A percentile compares a stretch with the other conserved stretches of the same genome.
Conservation (phyloP, 2,329 filamentous ascomycete genomes). For the Coniochaeta prunicola region DNA sequence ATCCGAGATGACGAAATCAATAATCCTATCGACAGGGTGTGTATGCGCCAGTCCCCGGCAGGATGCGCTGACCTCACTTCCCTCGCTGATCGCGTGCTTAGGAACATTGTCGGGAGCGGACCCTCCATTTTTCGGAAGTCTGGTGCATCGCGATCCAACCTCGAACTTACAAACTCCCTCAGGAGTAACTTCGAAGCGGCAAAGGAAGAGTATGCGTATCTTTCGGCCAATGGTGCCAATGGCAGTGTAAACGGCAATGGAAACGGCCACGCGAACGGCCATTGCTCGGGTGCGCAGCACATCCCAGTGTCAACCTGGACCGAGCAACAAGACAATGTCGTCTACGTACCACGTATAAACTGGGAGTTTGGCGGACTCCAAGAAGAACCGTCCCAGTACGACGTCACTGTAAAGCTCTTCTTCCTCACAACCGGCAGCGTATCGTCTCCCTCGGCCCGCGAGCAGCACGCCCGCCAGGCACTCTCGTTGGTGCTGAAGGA, state of each 20-base stretch:
- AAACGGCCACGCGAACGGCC: constrained; percentile 21
- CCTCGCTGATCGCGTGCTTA: constrained; percentile 23
- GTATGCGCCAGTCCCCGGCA: constrained; percentile 20
- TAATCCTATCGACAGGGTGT: constrained; percentile 63
- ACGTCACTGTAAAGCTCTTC: constrained; percentile 94
- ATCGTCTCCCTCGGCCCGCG: constrained; percentile 46
- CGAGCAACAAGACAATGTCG: constrained; percentile 45
- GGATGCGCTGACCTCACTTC: constrained; percentile 4
- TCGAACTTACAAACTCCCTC: constrained; percentile 84
- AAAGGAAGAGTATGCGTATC: constrained; percentile 51
- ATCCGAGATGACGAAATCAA: constrained; percentile 1
- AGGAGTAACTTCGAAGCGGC: constrained; percentile 74
- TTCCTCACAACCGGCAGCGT: constrained; percentile 66
- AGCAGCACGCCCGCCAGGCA: constrained; percentile 68
- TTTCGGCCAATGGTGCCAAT: constrained; percentile 7
- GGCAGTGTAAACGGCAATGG: constrained; percentile 22
- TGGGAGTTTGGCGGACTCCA: constrained; percentile 63
- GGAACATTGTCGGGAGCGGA: constrained; percentile 79
- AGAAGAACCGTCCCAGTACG: constrained; percentile 80
- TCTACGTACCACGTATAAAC: constrained; percentile 75
- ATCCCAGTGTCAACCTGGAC: constrained; percentile 56
- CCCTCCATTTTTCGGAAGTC: constrained; percentile 78
- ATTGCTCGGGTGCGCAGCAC: constrained; percentile 14
- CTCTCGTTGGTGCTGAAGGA: constrained; percentile 74
- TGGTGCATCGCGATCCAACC: constrained; percentile 75